phyloP scores from a whole-genome alignment of 2,329 filamentous ascomycete species.

The Exserohilum rostratum region DNA sequence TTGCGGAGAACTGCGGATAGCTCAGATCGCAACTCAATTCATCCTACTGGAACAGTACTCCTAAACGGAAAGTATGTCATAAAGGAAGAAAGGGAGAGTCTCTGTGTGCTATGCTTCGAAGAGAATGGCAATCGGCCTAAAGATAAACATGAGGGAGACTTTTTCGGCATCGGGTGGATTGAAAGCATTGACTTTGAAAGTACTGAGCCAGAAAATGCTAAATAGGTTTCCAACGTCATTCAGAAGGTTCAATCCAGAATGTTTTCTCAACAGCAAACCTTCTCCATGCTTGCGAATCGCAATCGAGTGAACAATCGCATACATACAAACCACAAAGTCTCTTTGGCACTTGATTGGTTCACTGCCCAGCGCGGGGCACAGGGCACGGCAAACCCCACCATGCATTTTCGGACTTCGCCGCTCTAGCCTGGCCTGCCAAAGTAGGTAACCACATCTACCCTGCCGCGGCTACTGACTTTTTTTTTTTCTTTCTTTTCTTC shows the following conservation, averaged over 20 bases:
- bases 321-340: conserved; percentile 1
- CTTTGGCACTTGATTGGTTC: conserved; percentile 3
- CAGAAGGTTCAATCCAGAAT: too few species aligned
- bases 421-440: conserved; percentile 14
- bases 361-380: conserved; percentile 5
- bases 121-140: conserved; percentile 3
- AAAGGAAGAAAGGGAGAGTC: too few species aligned
- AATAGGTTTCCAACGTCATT: too few species aligned
- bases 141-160: not conserved
- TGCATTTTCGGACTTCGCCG: conserved; percentile 15
- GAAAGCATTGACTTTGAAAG: too few species aligned
- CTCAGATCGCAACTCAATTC: too few species aligned
- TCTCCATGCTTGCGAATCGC: not conserved
- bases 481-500: conserved; percentile 11
- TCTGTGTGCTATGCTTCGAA: conserved; percentile 15
- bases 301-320: not conserved
- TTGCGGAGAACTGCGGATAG: too few species aligned
- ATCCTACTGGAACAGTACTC: too few species aligned
- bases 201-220: too few species aligned
- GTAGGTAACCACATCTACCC: conserved; percentile 14
- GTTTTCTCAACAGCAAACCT: too few species aligned
- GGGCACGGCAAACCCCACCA: conserved; percentile 9
- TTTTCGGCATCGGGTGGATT: conserved; percentile 3
- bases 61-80: conserved; percentile 17
- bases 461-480: conserved; percentile 16